Base-by-base conservation (phyloP, 257 asterid species). In the Ocimum tenuiflorum region DNA sequence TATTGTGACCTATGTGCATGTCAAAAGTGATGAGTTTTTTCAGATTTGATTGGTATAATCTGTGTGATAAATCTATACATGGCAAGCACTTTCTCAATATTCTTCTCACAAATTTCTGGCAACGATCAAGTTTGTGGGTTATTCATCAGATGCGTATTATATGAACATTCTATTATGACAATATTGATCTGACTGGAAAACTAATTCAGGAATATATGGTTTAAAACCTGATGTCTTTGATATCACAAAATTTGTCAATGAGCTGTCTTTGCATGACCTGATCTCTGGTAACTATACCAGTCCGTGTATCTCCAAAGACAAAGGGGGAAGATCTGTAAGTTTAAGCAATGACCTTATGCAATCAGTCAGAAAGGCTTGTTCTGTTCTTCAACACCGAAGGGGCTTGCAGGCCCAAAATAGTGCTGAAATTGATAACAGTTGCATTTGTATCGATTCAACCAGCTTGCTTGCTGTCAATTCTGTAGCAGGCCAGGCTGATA, bases 171-270 rank as follows among this genome's bases (percentile, higher is more conserved):
- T 49, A 54, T 31, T 60, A 33, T 48, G 69, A 53, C 13, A 56
- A 29, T 47, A 70, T 13, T 57, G 51, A 70, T 67, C 68, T 79
- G 73, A 78, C 60, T 36, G 49, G 51, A 11, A 60, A 57, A 51
- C 55, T 74, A 61, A 41, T 60, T 78, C 91, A 86, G 99, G 96
- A 63, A 77, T 65, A 47, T 83, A 80, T 73, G 97, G 91, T 71
- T 81, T 85, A 73, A 92, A 84, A 78, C 77, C 87, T 27, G 89
- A 83, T 68, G 78, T 59, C 64, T 78, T 81, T 75, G 97, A 88
- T 81, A 88, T 82, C 78, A 74, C 94, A 4, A 86, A 86, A 72
- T 80, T 82, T 72, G 78, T 75, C 33, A 77, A 82, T 57, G 99
- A 92, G 76, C 82, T 73, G 68, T 70, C 95, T 72, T 66, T 92